phyloP scores from a whole-genome alignment of 164 flowering plant genomes.

The Piper betle region DNA sequence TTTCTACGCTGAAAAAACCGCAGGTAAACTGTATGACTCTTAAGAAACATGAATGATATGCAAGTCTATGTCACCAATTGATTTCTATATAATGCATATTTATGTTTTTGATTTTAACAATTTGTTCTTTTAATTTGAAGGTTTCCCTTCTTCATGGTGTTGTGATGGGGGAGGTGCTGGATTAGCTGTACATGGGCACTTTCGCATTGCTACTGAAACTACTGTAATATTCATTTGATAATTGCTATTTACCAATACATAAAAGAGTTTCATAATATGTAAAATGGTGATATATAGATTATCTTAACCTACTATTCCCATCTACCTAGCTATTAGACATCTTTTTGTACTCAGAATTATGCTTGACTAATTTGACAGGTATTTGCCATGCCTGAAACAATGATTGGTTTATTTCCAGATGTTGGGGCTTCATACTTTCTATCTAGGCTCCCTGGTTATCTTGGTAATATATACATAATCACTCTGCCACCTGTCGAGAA shows the following conservation, averaged over 20 bases:
- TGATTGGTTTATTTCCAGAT: conserved; percentile 84
- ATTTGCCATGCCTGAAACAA: conserved; percentile 96
- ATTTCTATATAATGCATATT: too few relatives aligned
- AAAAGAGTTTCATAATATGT: too few relatives aligned
- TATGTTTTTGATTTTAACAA: too few relatives aligned
- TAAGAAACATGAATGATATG: too few relatives aligned
- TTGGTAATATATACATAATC: conserved; percentile 37
- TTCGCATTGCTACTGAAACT: conserved; percentile 83
- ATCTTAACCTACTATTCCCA: too few relatives aligned
- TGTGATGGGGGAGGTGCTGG: conserved; percentile 99
- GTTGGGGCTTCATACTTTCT: conserved; percentile 79
- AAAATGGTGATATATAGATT: too few relatives aligned
- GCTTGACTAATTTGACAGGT: conserved; percentile 34
- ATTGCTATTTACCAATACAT: too few relatives aligned
- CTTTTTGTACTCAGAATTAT: too few relatives aligned
- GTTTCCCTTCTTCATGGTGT: conserved; percentile 89
- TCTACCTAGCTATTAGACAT: too few relatives aligned
- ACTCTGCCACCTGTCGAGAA: too few relatives aligned
- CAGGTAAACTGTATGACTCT: conserved; percentile 24
- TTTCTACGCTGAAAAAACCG: conserved; percentile 61
- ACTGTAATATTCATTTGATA: conserved; percentile 34
- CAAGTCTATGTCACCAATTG: too few relatives aligned
- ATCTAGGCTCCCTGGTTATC: conserved; percentile 80
- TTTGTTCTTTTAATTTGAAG: conserved; percentile 14
- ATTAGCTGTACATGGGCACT: conserved; percentile 77